Evolutionary conservation across 2,329 filamentous ascomycete species (phyloP).

Genomic region (Colletotrichum truncatum): DNA sequence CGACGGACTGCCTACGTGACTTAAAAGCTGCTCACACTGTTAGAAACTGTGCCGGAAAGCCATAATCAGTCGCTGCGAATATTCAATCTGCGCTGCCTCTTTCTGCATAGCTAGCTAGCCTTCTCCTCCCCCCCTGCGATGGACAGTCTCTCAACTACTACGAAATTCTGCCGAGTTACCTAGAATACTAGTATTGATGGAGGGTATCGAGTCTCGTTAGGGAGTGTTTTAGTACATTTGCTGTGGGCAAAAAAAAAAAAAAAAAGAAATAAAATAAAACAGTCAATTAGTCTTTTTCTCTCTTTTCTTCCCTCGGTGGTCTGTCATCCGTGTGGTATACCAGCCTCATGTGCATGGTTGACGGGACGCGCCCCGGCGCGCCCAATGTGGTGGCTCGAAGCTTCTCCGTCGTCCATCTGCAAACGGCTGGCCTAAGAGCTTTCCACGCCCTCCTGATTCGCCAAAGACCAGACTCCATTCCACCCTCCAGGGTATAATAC

Average conservation of each 20-base stretch:
- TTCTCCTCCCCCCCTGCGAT: not conserved
- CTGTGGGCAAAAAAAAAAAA: not conserved
- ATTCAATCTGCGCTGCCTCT: constrained; percentile 12
- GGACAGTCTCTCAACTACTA: not conserved
- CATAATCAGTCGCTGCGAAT: not conserved
- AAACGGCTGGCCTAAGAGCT: not conserved
- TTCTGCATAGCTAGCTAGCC: not conserved
- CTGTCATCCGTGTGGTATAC: not conserved
- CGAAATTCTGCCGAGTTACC: not conserved
- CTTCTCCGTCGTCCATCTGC: not conserved
- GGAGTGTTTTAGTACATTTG: not conserved
- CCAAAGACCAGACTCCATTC: constrained; percentile 16
- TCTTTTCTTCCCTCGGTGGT: not conserved
- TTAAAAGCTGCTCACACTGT: no score
- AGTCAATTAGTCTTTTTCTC: constrained; percentile 15
- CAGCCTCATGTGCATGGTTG: not conserved
- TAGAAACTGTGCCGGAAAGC: not conserved
- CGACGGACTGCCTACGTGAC: no score
- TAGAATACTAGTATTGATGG: not conserved
- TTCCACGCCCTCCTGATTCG: not conserved
- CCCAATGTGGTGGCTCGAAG: not conserved
- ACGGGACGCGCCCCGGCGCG: not conserved
- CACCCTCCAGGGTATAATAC: constrained; percentile 23
- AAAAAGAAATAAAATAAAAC: no score
- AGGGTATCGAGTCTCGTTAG: constrained; percentile 7